Evolutionary conservation across 1,284 basidiomycete genomes (phyloP), one percentile per base, ranked within the genome.

Genomic region (Rhodotorula glutinis): DNA sequence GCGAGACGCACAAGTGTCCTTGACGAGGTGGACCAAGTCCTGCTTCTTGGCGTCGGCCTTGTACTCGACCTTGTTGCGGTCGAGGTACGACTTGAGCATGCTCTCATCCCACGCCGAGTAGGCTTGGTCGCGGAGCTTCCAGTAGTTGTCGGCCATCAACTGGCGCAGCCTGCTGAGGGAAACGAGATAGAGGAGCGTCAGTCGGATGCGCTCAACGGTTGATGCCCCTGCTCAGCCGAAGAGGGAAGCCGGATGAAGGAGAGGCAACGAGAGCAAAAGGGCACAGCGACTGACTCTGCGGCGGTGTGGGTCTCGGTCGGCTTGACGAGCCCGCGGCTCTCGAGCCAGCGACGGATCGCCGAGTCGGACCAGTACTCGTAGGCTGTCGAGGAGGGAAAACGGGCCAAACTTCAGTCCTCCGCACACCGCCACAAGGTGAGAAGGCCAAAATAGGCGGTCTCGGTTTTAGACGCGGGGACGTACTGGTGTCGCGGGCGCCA

Each of bases 1-100:
- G 74, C 44, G 30, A 4, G 44, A 52, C 68, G 57, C 30, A 71
- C 69, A 92, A 0, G 85, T 82, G 38, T 86, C 83, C 57, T 84
- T 83, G 82, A 92, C 88, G 76, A 87, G 82, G 23, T 80, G 80
- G 30, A 90, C 78, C 40, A 94, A 78, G 30, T 67, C 63, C 71
- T 66, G 87, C 80, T 70, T 86, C 85, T 19, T 62, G n/a, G 69
- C 66, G 2, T 61, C 52, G 53, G 54, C 49, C 59, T 54, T 53
- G 75, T 89, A 85, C 66, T 91, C 77, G 44, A 91, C 80, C 52
- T 88, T 87, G 76, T 89, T 86, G 57, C 87, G 82, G 75, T 88
- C 85, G 55, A 96, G 85, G 80, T 87, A 96, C 1, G 77, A 78
- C 62, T 77, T 71, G 56, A 75, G 63, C 51, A 71, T 69, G 44